Evolutionary conservation across 148 eudicot species (phyloP), one percentile per base, ranked within the genome.

Genomic region (Vaccinium myrtillus): DNA sequence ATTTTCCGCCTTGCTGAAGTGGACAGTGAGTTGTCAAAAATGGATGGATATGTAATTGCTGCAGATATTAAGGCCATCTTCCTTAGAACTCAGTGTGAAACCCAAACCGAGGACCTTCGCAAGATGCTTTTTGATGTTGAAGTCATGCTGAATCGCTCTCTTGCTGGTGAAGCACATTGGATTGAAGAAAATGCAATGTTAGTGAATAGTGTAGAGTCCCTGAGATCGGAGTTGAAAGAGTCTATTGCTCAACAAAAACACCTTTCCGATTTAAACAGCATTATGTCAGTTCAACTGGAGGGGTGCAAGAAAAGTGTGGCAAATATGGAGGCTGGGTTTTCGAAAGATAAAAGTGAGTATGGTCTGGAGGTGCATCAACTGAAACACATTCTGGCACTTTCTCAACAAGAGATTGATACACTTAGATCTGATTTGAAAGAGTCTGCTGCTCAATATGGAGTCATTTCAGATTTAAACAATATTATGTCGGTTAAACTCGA

Each of bases 31-130:
- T 82, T 93, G 61, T 39, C 53, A 63, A 93, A 93, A 70, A 61
- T 91, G 90, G 91, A 89, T 69, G 89, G 87, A 30, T 27, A 85
- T 74, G 54, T 87, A 25, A 67, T 94, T 74, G 91, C 90, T 73
- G 89, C 92, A 54, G 98, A 97, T 83, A 85, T 95, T 88, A 84
- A 73, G 55, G 75, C 79, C 59, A 81, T 86, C 75, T 90, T 88
- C 89, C 78, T 90, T 69, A 65, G 82, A 77, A 86, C 85, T 46
- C 95, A 93, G 84, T 90, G 91, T 75, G 87, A 92, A 82, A 74
- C 82, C 71, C 85, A 83, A 39, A 83, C 83, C 27, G 87, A 87
- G 90, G 92, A 91, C 70, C 86, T 90, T 82, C 87, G 87, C 82
- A 83, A 79, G 75, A 90, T 86, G 84, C 82, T 86, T 84, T 77